Percentiles rank a stretch among this genome's conserved stretches.
phyloP scores from a whole-genome alignment of 2,329 filamentous ascomycete genomes.

The Aphanocladium album region DNA sequence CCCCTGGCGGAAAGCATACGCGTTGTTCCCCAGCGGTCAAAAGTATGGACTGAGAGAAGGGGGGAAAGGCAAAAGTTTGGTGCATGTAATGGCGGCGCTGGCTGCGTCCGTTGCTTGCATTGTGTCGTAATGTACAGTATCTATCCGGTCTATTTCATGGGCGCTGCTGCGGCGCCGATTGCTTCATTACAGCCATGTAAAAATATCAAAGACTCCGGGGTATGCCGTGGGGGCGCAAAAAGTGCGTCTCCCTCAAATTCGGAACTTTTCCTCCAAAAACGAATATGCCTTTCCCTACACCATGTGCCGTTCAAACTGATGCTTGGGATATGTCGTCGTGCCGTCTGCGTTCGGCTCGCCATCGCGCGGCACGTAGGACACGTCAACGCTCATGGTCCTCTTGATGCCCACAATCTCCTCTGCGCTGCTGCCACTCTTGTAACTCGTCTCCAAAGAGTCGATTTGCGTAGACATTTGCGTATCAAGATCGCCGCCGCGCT shows the following conservation, averaged over 20 bases:
- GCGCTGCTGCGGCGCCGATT: neutral
- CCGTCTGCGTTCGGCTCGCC: neutral
- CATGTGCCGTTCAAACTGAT: constrained; percentile 9
- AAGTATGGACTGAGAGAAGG: neutral
- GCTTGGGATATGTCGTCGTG: constrained; percentile 2
- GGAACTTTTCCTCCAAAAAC: neutral
- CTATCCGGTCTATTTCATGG: neutral
- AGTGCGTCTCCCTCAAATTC: neutral
- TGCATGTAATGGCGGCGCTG: neutral
- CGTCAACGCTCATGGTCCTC: constrained; percentile 10
- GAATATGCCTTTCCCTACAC: neutral
- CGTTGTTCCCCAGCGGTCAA: neutral
- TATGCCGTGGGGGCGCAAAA: neutral
- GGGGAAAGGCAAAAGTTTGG: neutral
- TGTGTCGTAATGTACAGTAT: neutral
- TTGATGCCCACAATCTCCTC: constrained; percentile 5
- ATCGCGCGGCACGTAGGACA: neutral
- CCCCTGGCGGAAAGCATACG: neutral
- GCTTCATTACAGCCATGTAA: neutral
- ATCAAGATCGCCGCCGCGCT: constrained; percentile 1
- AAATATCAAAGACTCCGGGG: neutral
- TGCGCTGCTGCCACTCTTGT: neutral
- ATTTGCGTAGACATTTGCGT: constrained; percentile 2
- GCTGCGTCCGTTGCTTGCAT: neutral
- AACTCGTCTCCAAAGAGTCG: neutral